These are phyloP conservation scores for Candida albicans DNA, from an alignment of 1,139 yeast species.

Conservation along the genomic window DNA sequence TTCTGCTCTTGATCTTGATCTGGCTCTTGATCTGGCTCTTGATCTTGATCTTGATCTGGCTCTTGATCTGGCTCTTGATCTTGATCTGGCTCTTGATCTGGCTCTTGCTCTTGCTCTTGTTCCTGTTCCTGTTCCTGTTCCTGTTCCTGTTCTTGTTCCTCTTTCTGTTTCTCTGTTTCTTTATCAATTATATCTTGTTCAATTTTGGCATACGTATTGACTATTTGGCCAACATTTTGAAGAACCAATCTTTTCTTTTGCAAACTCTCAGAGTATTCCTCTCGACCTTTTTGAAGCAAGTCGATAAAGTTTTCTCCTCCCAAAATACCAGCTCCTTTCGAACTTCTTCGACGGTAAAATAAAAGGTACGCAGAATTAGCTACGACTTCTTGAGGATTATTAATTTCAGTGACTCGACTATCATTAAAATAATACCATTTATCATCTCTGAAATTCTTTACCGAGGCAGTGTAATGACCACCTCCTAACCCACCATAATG, in stretches of 20 bases:
- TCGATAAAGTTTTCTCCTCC: conserved; percentile 38
- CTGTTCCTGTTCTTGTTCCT: conserved; percentile 9
- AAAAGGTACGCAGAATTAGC: conserved; percentile 84
- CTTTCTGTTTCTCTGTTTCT: conserved; percentile 13
- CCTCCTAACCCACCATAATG: conserved; percentile 98
- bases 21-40: no score
- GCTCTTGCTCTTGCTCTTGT: conserved; percentile 4
- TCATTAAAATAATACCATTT: conserved; percentile 94
- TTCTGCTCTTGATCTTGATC: conserved; percentile 7
- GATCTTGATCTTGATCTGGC: conserved; percentile 8
- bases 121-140: no score
- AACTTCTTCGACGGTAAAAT: conserved; percentile 67
- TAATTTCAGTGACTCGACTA: conserved; percentile 62
- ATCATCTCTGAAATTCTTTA: conserved; percentile 70
- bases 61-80: no score
- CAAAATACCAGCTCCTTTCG: conserved; percentile 21
- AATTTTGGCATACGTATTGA: conserved; percentile 1
- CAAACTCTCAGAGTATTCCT: conserved; percentile 17
- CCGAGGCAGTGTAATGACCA: conserved; percentile 94
- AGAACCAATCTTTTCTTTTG: conserved; percentile 5
- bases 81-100: no score
- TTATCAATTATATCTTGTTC: conserved; percentile 6
- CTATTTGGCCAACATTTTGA: conserved; percentile 1
- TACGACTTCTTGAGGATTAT: conserved; percentile 63
- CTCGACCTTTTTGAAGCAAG: conserved; percentile 26